Evolutionary conservation across 108 stramenopile genomes (phyloP), one percentile per base, ranked within the genome.

Genomic region (Bacterosira constricta): DNA sequence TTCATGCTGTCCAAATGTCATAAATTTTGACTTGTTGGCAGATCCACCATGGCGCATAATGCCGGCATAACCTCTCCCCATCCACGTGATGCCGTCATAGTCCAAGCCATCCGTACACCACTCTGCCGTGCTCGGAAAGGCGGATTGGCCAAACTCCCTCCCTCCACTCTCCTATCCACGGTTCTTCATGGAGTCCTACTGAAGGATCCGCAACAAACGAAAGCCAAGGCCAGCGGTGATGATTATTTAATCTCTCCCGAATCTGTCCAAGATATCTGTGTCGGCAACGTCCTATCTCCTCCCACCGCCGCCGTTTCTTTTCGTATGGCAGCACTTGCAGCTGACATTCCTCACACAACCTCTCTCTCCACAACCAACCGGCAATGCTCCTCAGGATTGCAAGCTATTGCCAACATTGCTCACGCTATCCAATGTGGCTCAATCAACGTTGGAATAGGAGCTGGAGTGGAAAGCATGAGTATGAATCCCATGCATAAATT

Each of bases 381-480:
- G 13, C 97, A 98, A 77, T 99, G 98, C 75, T 85, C 92, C 64
- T 91, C 90, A 12, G 97, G 98, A 20, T 75, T 99, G 15, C 96
- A 99, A 73, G 97, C 98, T 2, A 82, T 96, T 3, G 89, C 94
- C 18, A 68, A 95, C 64, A 90, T 97, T 50, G 96, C 96, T 20
- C 86, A 89, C 51, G 77, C 87, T 26, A 96, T 99, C 62, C 73
- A 60, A 52, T 64, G 83, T 4, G 82, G 90, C 8, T 68, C 91
- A 58, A 96, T 96, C 52, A 59, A 82, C 20, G 77, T 96, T 60
- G 98, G 96, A 7, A 95, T 99, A 18, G 97, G 95, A 10, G 90
- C 86, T 20, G 98, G 98, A 34, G 94, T 97, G 7, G 98, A 99
- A 78, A 86, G 82, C 66, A 99, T 97, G 98, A 85, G 86, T 36